Evolutionary conservation across 1,284 basidiomycete genomes (phyloP), one percentile per base, ranked within the genome.

Genomic region (Sporisorium iseilematis-ciliati): DNA sequence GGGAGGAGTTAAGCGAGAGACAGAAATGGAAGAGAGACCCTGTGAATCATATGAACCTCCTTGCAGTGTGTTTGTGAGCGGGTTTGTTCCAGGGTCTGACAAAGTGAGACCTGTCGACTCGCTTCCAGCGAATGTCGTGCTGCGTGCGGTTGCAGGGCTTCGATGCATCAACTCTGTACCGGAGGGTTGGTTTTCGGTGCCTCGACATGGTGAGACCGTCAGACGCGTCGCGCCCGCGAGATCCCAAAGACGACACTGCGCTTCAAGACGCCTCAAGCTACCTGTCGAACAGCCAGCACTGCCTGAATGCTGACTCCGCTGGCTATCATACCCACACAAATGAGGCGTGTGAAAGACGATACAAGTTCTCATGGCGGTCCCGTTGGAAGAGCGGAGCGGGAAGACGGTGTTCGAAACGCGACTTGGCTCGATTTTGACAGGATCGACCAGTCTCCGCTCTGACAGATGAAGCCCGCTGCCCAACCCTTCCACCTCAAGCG

Each of bases 41-140:
- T 66, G 51, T 46, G 49, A 40, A 59, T 59, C 63, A 42, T 42
- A 21, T 5, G 16, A 29, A 29, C n/a, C 31, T 35, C 54, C 61
- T 57, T 63, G 49, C 61, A 56, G 61, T 21, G 53, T 33, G 23
- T 31, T 25, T 48, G 46, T 48, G 46, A 31, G 46, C 18, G 26
- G 25, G 16, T 26, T 7, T 14, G 16, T 26, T 7, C 23, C 7
- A 23, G 29, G 42, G 42, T 12, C 29, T 29, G 29, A 29, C n/a
- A 29, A 25, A 48, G 14, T 14, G 23, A 25, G 25, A 25, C 31
- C 33, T 31, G n/a, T 50, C 10, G 11, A 16, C 29, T 48, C 46
- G 40, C 38, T 29, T 31, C 35, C 26, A 42, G 6, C 18, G 18
- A 8, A 8, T 8, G 6, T 42, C 5, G 7, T 5, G 38, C 10